These are phyloP conservation scores for Pharus latifolius DNA, from an alignment of 176 grass and related monocot genomes.

Conservation along the genomic window DNA sequence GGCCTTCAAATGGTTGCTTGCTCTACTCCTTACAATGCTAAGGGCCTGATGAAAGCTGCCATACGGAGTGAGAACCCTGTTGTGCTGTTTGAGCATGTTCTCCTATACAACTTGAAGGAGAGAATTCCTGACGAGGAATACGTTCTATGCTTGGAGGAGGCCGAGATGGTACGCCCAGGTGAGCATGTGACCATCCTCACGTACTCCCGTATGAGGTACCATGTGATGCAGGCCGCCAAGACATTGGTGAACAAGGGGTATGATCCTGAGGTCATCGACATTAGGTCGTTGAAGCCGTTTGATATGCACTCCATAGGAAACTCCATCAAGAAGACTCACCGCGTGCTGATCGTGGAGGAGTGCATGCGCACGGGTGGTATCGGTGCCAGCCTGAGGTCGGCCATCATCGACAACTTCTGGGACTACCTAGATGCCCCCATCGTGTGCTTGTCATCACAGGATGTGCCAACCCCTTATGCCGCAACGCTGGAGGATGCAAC, in stretches of 20 bases:
- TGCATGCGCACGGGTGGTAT: constrained; percentile 84
- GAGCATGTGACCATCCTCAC: constrained; percentile 80
- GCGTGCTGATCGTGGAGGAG: constrained; percentile 79
- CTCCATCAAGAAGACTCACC: constrained; percentile 73
- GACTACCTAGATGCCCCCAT: constrained; percentile 70
- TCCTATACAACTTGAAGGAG: constrained; percentile 85
- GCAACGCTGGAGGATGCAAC: constrained; percentile 66
- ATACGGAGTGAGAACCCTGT: constrained; percentile 87
- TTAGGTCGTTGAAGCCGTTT: constrained; percentile 77
- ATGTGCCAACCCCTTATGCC: constrained; percentile 67
- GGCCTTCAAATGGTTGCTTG: constrained; percentile 93
- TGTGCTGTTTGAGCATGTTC: constrained; percentile 75
- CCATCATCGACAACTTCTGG: constrained; percentile 95
- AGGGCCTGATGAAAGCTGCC: constrained; percentile 89
- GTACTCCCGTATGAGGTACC: constrained; percentile 88
- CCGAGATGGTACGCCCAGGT: constrained; percentile 76
- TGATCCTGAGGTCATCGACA: constrained; percentile 73
- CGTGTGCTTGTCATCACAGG: constrained; percentile 83
- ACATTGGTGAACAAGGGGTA: constrained; percentile 80
- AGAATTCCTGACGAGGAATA: constrained; percentile 89
- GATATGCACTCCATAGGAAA: constrained; percentile 62
- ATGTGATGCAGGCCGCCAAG: constrained; percentile 84
- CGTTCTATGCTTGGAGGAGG: constrained; percentile 68
- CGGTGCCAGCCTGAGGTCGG: constrained; percentile 55
- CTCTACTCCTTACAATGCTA: constrained; percentile 90